A percentile compares a stretch with the other conserved stretches of the same genome.
These are phyloP conservation scores for Phytophthora cryptogea DNA, from an alignment of 352 stramenopile species.

Conservation along the genomic window DNA sequence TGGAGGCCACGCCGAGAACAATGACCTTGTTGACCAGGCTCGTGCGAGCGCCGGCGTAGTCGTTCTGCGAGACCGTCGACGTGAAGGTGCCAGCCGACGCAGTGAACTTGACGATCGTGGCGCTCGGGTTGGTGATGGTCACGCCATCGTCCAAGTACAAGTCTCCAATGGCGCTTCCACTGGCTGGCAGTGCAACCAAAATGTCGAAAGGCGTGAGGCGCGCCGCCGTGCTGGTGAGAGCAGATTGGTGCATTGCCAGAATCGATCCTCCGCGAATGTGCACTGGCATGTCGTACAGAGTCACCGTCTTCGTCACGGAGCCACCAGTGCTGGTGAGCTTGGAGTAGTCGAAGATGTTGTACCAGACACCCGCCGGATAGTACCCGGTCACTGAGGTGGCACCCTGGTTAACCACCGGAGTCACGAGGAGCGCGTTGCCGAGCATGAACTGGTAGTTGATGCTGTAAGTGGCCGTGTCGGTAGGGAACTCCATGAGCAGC, in stretches of 20 bases:
- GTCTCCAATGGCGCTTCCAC: constrained; percentile 36
- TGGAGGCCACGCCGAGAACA: constrained; percentile 30
- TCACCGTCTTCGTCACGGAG: constrained; percentile 36
- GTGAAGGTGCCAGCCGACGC: constrained; percentile 22
- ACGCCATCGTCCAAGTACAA: constrained; percentile 65
- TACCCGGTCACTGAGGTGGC: constrained; percentile 52
- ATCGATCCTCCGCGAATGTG: constrained; percentile 57
- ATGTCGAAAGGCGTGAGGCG: constrained; percentile 56
- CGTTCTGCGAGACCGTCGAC: constrained; percentile 25
- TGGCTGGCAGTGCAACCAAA: constrained; percentile 40
- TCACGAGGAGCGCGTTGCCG: constrained; percentile 48
- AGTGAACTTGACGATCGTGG: constrained; percentile 44
- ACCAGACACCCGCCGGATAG: constrained; percentile 53
- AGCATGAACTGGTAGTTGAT: constrained; percentile 69
- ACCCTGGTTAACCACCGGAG: constrained; percentile 58
- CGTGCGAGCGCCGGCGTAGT: constrained; percentile 19
- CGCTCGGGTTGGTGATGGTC: constrained; percentile 34
- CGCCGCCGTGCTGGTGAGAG: constrained; percentile 49
- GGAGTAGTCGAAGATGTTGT: constrained; percentile 61
- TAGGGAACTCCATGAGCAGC: constrained; percentile 71
- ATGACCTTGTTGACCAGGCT: constrained; percentile 37
- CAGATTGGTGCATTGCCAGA: constrained; percentile 49
- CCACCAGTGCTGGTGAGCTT: constrained; percentile 31
- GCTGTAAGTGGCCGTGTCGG: constrained; percentile 37
- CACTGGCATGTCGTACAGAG: constrained; percentile 64